Conservation (phyloP, 352 stramenopile genomes). For the Phytopythium kandeliae region DNA sequence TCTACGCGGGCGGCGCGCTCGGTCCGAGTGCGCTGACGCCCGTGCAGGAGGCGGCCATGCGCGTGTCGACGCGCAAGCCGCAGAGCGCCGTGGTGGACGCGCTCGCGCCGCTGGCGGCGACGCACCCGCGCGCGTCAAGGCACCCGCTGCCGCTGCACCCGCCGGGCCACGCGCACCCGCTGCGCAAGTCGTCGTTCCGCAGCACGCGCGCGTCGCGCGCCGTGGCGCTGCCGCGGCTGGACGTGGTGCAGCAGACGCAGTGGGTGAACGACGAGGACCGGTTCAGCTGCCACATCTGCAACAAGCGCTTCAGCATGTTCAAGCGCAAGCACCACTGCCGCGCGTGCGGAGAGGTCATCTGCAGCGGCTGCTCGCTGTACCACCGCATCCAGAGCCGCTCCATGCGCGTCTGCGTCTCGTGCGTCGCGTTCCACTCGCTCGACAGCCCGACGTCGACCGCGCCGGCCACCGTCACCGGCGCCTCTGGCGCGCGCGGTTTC, state of each 20-base stretch:
- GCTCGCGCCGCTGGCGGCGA: conserved; percentile 1
- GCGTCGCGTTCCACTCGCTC: conserved; percentile 75
- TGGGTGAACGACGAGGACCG: conserved; percentile 85
- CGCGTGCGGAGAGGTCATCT: conserved; percentile 83
- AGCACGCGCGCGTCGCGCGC: conserved; percentile 69
- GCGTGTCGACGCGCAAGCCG: conserved; percentile 37
- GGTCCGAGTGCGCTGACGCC: conserved; percentile 4
- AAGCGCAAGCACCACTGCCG: conserved; percentile 86
- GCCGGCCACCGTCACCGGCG: not conserved
- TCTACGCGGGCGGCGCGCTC: conserved; percentile 9
- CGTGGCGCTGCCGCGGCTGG: conserved; percentile 62
- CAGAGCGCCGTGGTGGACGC: conserved; percentile 30
- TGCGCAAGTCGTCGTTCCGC: conserved; percentile 73
- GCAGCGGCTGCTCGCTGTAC: conserved; percentile 77
- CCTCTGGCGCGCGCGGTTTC: not conserved
- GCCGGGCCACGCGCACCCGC: conserved; percentile 11
- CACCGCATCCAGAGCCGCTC: conserved; percentile 80
- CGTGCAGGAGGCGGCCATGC: conserved; percentile 9
- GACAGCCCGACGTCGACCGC: conserved; percentile 68
- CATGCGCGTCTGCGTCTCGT: conserved; percentile 83
- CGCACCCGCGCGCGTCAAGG: too few relatives aligned
- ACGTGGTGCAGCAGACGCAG: conserved; percentile 74
- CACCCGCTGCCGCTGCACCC: conserved; percentile 18
- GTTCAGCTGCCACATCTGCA: conserved; percentile 85
- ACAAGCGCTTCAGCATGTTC: conserved; percentile 87